phyloP scores from a whole-genome alignment of 2,329 filamentous ascomycete species.

The Pezicula rhizophila region DNA sequence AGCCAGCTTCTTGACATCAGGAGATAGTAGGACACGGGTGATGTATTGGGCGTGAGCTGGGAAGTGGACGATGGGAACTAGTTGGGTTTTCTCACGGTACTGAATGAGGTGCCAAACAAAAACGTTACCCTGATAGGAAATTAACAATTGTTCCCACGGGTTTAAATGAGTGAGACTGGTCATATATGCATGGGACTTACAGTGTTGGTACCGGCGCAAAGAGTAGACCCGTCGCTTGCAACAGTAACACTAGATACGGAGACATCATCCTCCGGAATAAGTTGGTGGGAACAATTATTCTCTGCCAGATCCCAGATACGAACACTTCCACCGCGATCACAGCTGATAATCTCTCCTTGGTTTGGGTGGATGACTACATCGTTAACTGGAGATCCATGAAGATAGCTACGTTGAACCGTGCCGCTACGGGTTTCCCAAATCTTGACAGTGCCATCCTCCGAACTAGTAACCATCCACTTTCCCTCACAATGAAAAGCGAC shows the following conservation, averaged over 20 bases:
- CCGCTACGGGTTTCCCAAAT: slow-evolving; percentile 29
- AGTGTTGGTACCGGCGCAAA: slow-evolving; percentile 88
- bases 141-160: slow-evolving; percentile 10
- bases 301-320: slow-evolving; percentile 94
- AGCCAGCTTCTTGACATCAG: slow-evolving; percentile 68
- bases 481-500: slow-evolving; percentile 98
- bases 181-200: slow-evolving; percentile 43
- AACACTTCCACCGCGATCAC: slow-evolving; percentile 87
- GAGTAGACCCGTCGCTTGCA: slow-evolving; percentile 84
- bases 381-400: slow-evolving; percentile 82
- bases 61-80: slow-evolving; percentile 67
- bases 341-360: slow-evolving; percentile 95
- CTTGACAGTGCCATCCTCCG: slow-evolving; percentile 68
- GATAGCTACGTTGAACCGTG: slow-evolving; percentile 81
- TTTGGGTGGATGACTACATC: slow-evolving; percentile 99
- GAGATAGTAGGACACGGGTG: slow-evolving; percentile 66
- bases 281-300: slow-evolving; percentile 93
- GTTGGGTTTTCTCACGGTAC: slow-evolving; percentile 56
- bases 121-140: slow-evolving; percentile 68
- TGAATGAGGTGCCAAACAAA: slow-evolving; percentile 96
- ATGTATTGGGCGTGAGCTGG: slow-evolving; percentile 68
- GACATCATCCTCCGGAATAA: slow-evolving; percentile 94
- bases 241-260: slow-evolving; percentile 92
- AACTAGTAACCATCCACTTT: slow-evolving; percentile 99
- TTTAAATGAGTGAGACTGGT: neutral